Percentiles rank a stretch among this genome's conserved stretches.
Evolutionary conservation across 768 basidiomycete genomes (phyloP).

Genomic region (Boletus reticuloceps): DNA sequence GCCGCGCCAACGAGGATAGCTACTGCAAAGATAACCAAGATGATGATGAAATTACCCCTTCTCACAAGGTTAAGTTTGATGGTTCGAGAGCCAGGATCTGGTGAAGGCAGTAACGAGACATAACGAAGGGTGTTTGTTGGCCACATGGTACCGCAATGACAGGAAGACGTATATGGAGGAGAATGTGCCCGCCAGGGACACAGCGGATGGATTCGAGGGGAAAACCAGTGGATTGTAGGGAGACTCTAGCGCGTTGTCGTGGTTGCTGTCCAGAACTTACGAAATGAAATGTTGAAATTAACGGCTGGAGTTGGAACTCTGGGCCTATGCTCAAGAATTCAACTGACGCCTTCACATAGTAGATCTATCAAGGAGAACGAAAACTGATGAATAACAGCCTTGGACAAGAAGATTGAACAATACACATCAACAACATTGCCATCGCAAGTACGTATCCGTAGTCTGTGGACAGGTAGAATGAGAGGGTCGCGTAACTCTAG

Average conservation of each 20-base stretch:
- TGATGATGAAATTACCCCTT: conserved; percentile 8
- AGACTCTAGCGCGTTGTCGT: not conserved
- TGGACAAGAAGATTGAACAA: too few relatives aligned
- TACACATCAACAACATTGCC: too few relatives aligned
- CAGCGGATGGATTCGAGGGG: too few relatives aligned
- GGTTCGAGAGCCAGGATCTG: not conserved
- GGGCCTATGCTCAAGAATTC: not conserved
- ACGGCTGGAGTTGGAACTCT: not conserved
- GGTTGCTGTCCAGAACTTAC: not conserved
- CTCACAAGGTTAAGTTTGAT: conserved; percentile 5
- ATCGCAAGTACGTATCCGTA: not conserved
- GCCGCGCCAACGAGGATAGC: conserved; percentile 9
- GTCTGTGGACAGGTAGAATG: not conserved
- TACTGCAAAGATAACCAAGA: not conserved
- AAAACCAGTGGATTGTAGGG: not conserved
- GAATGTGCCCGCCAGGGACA: conserved; percentile 8
- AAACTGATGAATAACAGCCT: not conserved
- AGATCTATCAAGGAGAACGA: not conserved
- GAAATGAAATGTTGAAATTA: not conserved
- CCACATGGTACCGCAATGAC: conserved; percentile 14
- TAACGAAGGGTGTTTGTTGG: conserved; percentile 7
- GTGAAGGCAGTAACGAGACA: conserved; percentile 10
- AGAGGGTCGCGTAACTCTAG: conserved; percentile 14
- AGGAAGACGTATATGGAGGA: not conserved
- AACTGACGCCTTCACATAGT: not conserved